A percentile compares a stretch with the other conserved stretches of the same genome.
These are phyloP conservation scores for Boletus rubroflammeus DNA, from an alignment of 768 basidiomycete genomes.

Conservation along the genomic window DNA sequence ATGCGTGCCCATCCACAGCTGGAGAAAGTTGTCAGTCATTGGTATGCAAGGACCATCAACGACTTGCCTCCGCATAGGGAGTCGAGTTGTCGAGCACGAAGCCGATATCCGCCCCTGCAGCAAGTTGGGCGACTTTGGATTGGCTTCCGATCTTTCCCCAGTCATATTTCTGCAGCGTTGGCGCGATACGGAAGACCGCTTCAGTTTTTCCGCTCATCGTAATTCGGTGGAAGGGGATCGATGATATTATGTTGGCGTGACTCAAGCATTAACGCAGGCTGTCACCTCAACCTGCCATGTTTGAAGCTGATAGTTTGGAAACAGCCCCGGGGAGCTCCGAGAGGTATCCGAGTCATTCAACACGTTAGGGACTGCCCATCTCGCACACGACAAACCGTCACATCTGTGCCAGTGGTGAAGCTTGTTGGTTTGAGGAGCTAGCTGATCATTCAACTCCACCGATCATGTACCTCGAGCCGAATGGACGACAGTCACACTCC, in stretches of 20 bases:
- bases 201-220: slow-evolving; percentile 25
- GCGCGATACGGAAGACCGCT: slow-evolving; percentile 72
- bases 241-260: neutral
- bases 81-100: slow-evolving; percentile 66
- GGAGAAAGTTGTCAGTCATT: slow-evolving; percentile 9
- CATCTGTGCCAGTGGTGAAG: neutral
- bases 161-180: slow-evolving; percentile 87
- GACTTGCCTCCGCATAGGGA: slow-evolving; percentile 89
- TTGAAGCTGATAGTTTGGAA: neutral
- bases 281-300: neutral
- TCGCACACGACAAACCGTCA: neutral
- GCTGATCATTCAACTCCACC: neutral
- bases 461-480: neutral
- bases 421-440: neutral
- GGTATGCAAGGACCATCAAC: neutral
- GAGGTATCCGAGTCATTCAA: neutral
- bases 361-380: neutral
- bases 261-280: neutral
- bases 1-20: slow-evolving; percentile 99
- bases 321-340: neutral
- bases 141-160: slow-evolving; percentile 86
- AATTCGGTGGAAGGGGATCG: neutral
- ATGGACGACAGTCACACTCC: neutral
- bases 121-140: slow-evolving; percentile 89
- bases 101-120: slow-evolving; percentile 52